A percentile compares a stretch with the other conserved stretches of the same genome.
Conservation (phyloP, 1,284 basidiomycete genomes). For the Flammula alnicola region DNA sequence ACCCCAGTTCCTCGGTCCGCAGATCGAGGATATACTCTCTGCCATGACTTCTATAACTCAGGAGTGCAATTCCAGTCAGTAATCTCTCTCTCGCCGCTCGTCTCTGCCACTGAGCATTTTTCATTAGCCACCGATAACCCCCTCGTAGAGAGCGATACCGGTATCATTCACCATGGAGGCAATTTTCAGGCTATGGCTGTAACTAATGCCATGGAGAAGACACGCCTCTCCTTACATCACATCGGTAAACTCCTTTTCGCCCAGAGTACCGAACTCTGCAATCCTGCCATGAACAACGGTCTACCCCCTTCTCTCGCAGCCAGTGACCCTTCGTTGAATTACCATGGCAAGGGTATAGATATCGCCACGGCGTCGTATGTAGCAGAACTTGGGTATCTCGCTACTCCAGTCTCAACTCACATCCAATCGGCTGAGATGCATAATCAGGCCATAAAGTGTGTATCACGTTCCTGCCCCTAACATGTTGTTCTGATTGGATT, state of each 20-base stretch:
- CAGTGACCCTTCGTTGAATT: conserved; percentile 82
- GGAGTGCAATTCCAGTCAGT: conserved; percentile 87
- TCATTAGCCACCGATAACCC: conserved; percentile 74
- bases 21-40: conserved; percentile 79
- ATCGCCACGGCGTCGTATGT: conserved; percentile 84
- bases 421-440: conserved; percentile 89
- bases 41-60: conserved; percentile 67
- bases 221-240: conserved; percentile 79
- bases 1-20: conserved; percentile 87
- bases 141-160: conserved; percentile 69
- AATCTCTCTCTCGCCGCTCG: conserved; percentile 1
- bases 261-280: conserved; percentile 83
- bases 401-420: conserved; percentile 85
- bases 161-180: conserved; percentile 78
- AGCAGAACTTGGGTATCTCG: conserved; percentile 81
- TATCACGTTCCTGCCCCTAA: conserved; percentile 15
- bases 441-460: conserved; percentile 85
- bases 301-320: conserved; percentile 83
- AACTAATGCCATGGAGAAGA: conserved; percentile 89
- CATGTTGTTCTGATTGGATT: conserved; percentile 6
- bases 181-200: conserved; percentile 86
- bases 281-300: conserved; percentile 83
- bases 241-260: conserved; percentile 85
- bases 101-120: conserved; percentile 4
- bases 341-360: conserved; percentile 85